Conservation (phyloP, 768 basidiomycete genomes). For the Leccinellum albellum region DNA sequence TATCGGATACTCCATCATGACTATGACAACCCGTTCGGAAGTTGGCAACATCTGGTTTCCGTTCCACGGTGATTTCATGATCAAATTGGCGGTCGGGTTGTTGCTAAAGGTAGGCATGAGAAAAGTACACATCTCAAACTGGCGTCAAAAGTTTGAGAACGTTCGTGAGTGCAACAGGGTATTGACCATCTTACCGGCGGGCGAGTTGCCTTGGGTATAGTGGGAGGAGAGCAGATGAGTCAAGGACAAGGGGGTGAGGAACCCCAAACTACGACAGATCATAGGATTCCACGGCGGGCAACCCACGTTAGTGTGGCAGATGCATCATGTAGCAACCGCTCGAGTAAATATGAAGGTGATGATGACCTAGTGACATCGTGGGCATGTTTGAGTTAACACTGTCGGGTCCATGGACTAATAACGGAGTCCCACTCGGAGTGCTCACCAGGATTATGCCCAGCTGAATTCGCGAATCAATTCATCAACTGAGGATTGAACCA, state of each 20-base stretch:
- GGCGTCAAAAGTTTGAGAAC: too few species aligned
- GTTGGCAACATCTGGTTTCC: neutral
- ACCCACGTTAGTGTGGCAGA: too few species aligned
- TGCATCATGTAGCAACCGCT: neutral
- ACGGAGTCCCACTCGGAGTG: too few species aligned
- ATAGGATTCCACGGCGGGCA: too few species aligned
- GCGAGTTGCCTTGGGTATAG: slow-evolving; percentile 5
- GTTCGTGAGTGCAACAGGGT: too few species aligned
- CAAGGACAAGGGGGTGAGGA: slow-evolving; percentile 6
- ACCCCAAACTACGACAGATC: slow-evolving; percentile 1
- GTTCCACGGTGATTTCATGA: too few species aligned
- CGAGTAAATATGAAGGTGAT: neutral
- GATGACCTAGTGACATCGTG: too few species aligned
- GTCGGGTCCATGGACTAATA: too few species aligned
- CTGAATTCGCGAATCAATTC: neutral
- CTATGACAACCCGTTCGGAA: neutral
- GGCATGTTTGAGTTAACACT: too few species aligned
- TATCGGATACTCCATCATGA: neutral
- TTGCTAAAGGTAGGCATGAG: too few species aligned
- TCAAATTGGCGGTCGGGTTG: too few species aligned
- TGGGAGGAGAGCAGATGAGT: neutral
- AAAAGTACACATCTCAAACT: too few species aligned
- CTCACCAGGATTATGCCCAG: neutral
- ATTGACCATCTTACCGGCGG: slow-evolving; percentile 5
- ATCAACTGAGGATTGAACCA: neutral